phyloP scores from a whole-genome alignment of 108 stramenopile genomes.

The Schizochytrium sp. region DNA sequence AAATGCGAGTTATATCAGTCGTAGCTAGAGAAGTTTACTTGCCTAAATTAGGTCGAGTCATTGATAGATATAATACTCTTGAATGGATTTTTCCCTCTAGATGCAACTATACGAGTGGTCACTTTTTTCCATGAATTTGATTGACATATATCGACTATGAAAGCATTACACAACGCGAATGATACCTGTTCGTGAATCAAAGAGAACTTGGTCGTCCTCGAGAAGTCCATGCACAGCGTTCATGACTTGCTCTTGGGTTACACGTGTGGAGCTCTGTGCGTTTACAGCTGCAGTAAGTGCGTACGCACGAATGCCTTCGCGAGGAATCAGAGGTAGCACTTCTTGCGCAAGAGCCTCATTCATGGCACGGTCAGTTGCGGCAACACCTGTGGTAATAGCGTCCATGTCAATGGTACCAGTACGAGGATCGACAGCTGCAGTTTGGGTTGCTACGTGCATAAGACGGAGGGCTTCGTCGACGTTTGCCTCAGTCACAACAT shows the following conservation, averaged over 20 bases:
- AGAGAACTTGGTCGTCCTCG: constrained; percentile 10
- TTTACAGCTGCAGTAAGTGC: not conserved
- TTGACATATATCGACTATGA: too few relatives aligned
- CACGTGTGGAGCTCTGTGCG: not conserved
- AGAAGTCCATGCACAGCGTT: constrained; percentile 32
- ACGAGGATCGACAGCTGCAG: constrained; percentile 95
- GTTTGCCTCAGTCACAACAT: constrained; percentile 82
- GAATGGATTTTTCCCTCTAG: too few relatives aligned
- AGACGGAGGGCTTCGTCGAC: constrained; percentile 92
- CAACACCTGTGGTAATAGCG: constrained; percentile 89
- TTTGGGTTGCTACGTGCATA: constrained; percentile 95
- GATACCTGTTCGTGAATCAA: not conserved
- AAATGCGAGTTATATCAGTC: too few relatives aligned
- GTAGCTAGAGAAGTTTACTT: too few relatives aligned
- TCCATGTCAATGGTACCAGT: constrained; percentile 99
- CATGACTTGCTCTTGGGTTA: constrained; percentile 52
- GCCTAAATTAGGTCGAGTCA: too few relatives aligned
- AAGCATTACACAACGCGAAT: not conserved
- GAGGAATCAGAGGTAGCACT: not conserved
- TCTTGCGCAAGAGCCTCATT: constrained; percentile 25
- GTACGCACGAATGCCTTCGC: constrained; percentile 22
- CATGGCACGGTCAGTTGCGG: not conserved
- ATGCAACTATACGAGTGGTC: too few relatives aligned
- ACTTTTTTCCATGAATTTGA: too few relatives aligned
- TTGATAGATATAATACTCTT: too few relatives aligned